These are phyloP conservation scores for Trichophyton verrucosum DNA, from an alignment of 2,329 filamentous ascomycete genomes.

Conservation along the genomic window DNA sequence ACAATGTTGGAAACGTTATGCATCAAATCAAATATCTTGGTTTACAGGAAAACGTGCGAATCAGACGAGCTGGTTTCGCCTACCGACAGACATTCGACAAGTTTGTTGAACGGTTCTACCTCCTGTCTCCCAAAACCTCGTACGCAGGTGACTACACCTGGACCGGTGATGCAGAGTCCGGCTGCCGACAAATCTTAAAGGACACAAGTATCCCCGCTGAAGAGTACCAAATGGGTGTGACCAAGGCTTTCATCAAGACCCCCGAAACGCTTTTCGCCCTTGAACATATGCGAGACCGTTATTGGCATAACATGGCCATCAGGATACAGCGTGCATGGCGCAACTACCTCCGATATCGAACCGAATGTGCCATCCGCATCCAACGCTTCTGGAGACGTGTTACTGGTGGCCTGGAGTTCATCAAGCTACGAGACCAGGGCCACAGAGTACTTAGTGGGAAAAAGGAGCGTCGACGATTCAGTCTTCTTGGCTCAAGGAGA, in stretches of 20 bases:
- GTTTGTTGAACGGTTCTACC: conserved; percentile 93
- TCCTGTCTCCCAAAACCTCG: conserved; percentile 84
- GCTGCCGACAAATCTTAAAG: conserved; percentile 83
- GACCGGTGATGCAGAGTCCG: conserved; percentile 76
- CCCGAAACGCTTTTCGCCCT: conserved; percentile 93
- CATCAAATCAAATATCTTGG: conserved; percentile 99
- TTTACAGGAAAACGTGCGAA: conserved; percentile 97
- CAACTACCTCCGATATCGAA: conserved; percentile 84
- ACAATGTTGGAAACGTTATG: conserved; percentile 80
- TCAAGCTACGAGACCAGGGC: conserved; percentile 77
- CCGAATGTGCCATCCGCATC: conserved; percentile 84
- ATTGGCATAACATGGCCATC: conserved; percentile 99
- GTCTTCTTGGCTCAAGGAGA: conserved; percentile 76
- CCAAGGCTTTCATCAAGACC: conserved; percentile 96
- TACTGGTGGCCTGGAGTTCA: conserved; percentile 75
- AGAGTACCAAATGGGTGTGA: conserved; percentile 94
- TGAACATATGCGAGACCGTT: conserved; percentile 93
- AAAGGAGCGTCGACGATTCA: conserved; percentile 86
- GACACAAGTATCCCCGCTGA: conserved; percentile 91
- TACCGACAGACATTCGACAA: conserved; percentile 97
- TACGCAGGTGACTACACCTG: conserved; percentile 97
- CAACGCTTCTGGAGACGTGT: conserved; percentile 94
- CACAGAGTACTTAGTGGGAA: conserved; percentile 68
- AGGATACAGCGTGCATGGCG: conserved; percentile 95
- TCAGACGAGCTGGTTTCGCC: conserved; percentile 88